Percentiles rank a stretch among this genome's conserved stretches.
Evolutionary conservation across 768 basidiomycete genomes (phyloP).

Genomic region (Strobilomyces echinocephalus): DNA sequence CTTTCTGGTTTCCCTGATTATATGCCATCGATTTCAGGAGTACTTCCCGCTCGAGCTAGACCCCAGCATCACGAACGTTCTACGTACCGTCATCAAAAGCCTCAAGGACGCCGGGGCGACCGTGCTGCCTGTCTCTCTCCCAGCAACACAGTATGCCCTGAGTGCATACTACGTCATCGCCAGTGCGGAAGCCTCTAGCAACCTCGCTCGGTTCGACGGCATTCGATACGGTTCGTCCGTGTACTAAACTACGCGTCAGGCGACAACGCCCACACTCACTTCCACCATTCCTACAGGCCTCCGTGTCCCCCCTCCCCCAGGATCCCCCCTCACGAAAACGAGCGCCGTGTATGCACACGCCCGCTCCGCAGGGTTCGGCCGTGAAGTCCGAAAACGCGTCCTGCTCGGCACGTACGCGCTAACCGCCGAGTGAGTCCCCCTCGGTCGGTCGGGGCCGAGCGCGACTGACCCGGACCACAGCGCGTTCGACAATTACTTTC

Average conservation of each 20-base stretch:
- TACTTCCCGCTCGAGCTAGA: conserved; percentile 74
- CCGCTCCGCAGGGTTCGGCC: conserved; percentile 70
- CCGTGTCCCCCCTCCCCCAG: conserved; percentile 41
- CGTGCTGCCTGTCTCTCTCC: conserved; percentile 69
- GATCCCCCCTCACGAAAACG: conserved; percentile 43
- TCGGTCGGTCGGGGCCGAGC: neutral
- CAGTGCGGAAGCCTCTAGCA: conserved; percentile 90
- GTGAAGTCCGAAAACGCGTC: conserved; percentile 82
- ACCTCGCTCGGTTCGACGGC: conserved; percentile 86
- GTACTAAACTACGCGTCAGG: neutral
- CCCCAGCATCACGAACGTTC: conserved; percentile 37
- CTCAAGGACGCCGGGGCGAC: conserved; percentile 55
- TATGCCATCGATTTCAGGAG: conserved; percentile 40
- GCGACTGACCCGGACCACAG: conserved; percentile 35
- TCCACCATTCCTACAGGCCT: conserved; percentile 36
- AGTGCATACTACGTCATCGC: conserved; percentile 97
- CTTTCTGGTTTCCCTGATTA: conserved; percentile 34
- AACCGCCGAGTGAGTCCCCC: conserved; percentile 71
- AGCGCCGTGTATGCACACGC: conserved; percentile 59
- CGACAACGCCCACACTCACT: neutral
- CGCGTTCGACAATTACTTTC: conserved; percentile 96
- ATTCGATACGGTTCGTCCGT: conserved; percentile 63
- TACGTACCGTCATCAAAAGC: conserved; percentile 42
- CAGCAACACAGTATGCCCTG: conserved; percentile 64
- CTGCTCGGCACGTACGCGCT: conserved; percentile 88